These are phyloP conservation scores for Globisporangium heterothallicum DNA, from an alignment of 352 stramenopile species.

Conservation along the genomic window DNA sequence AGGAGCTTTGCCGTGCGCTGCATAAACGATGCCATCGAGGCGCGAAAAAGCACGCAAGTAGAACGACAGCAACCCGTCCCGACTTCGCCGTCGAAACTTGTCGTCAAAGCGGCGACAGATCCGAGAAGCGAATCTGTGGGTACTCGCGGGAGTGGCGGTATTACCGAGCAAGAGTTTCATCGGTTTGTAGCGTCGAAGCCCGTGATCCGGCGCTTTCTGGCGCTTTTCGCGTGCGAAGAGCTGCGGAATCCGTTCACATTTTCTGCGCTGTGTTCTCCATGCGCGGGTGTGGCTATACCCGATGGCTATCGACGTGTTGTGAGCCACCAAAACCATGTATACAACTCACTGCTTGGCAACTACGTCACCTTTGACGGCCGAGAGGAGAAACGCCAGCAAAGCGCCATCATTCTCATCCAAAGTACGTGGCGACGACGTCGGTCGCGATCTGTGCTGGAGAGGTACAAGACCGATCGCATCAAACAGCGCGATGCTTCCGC, in stretches of 20 bases:
- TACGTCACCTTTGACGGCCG: slow-evolving; percentile 56
- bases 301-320: slow-evolving; percentile 10
- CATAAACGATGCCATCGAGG: slow-evolving; percentile 7
- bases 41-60: background rate
- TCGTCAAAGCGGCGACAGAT: background rate
- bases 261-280: slow-evolving; percentile 11
- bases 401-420: slow-evolving; percentile 52
- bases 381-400: slow-evolving; percentile 20
- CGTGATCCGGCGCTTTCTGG: slow-evolving; percentile 36
- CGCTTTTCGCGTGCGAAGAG: slow-evolving; percentile 52
- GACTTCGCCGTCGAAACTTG: background rate
- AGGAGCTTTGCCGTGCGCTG: slow-evolving; percentile 18
- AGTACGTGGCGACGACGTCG: slow-evolving; percentile 54
- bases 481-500: slow-evolving; percentile 44
- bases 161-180: slow-evolving; percentile 25
- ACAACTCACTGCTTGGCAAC: slow-evolving; percentile 35
- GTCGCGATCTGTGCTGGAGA: slow-evolving; percentile 24
- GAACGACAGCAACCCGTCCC: background rate
- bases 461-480: slow-evolving; percentile 18
- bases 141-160: background rate
- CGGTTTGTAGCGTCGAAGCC: slow-evolving; percentile 30
- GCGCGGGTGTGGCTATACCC: slow-evolving; percentile 12
- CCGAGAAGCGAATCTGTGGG: background rate
- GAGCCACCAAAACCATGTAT: slow-evolving; percentile 28
- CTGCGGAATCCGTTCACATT: slow-evolving; percentile 64